phyloP scores from a whole-genome alignment of 2,329 filamentous ascomycete genomes.

The Aureobasidium sp. region DNA sequence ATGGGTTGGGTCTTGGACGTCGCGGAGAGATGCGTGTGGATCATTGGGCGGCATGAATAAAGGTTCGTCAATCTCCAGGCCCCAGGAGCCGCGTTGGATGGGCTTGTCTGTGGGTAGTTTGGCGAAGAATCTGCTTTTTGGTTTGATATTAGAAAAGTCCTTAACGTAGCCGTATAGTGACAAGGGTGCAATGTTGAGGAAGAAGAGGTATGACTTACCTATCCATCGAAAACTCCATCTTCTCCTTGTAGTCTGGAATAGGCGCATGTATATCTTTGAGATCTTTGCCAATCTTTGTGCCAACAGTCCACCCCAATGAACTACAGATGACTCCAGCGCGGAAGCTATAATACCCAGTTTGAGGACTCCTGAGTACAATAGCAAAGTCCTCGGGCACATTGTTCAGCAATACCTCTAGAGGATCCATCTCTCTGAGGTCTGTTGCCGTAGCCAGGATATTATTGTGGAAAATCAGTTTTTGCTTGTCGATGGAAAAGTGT shows the following conservation, averaged over 20 bases:
- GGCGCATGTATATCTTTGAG: constrained; percentile 63
- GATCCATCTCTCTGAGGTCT: constrained; percentile 52
- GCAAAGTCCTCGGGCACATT: constrained; percentile 82
- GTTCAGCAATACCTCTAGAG: constrained; percentile 62
- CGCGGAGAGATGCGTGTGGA: no score
- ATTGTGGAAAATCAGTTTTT: constrained; percentile 57
- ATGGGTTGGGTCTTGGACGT: constrained; percentile 32
- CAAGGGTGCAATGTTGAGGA: neutral
- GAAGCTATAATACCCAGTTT: constrained; percentile 64
- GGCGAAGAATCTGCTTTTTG: constrained; percentile 58
- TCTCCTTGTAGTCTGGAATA: constrained; percentile 78
- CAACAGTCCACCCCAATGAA: constrained; percentile 70
- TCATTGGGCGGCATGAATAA: constrained; percentile 55
- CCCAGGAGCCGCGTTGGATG: constrained; percentile 81
- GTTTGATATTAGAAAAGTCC: neutral
- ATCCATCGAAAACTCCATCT: constrained; percentile 84
- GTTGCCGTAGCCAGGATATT: constrained; percentile 55
- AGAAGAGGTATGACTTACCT: constrained; percentile 40
- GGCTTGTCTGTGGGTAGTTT: constrained; percentile 66
- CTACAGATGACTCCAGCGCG: constrained; percentile 72
- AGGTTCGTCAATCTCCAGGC: constrained; percentile 65
- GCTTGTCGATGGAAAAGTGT: constrained; percentile 52
- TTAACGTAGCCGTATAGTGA: neutral
- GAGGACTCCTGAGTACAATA: constrained; percentile 62
- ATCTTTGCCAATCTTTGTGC: constrained; percentile 61